A percentile compares a stretch with the other conserved stretches of the same genome.
Evolutionary conservation across 331 rosid genomes (phyloP).

Genomic region (Telfairia occidentalis): DNA sequence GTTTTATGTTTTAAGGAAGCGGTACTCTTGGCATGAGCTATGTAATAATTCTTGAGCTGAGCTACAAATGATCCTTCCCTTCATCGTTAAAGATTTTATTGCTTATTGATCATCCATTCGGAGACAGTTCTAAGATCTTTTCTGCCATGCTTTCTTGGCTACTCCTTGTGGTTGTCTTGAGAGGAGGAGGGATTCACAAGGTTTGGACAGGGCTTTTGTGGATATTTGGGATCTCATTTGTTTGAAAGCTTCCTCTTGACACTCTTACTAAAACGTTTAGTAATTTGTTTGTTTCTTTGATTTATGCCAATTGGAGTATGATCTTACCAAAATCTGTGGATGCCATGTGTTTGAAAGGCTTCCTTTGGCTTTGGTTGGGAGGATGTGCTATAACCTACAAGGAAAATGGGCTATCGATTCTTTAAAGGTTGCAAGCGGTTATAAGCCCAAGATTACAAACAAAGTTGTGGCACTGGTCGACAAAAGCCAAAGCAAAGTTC

Average conservation of each 20-base stretch:
- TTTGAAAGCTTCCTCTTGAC: not conserved
- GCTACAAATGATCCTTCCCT: not conserved
- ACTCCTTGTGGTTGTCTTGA: not conserved
- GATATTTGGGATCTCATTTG: not conserved
- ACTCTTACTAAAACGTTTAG: not conserved
- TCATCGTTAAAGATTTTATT: not conserved
- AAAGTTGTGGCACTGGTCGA: not conserved
- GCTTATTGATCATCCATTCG: not conserved
- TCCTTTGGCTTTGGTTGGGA: not conserved
- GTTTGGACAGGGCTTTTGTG: not conserved
- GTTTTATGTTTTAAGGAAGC: not conserved
- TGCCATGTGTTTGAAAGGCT: not conserved
- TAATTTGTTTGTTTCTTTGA: not conserved
- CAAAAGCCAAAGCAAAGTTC: not conserved
- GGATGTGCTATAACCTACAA: not conserved
- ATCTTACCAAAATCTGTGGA: not conserved
- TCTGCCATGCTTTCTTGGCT: not conserved
- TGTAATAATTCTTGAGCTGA: not conserved
- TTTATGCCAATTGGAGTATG: not conserved
- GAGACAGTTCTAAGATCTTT: not conserved
- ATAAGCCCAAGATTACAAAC: not conserved
- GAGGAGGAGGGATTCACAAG: not conserved
- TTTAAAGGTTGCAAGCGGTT: not conserved
- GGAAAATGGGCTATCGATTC: not conserved
- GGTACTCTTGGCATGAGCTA: not conserved